These are phyloP conservation scores for Aspergillus coremiiformis DNA, from an alignment of 495 filamentous ascomycete species.

Conservation along the genomic window DNA sequence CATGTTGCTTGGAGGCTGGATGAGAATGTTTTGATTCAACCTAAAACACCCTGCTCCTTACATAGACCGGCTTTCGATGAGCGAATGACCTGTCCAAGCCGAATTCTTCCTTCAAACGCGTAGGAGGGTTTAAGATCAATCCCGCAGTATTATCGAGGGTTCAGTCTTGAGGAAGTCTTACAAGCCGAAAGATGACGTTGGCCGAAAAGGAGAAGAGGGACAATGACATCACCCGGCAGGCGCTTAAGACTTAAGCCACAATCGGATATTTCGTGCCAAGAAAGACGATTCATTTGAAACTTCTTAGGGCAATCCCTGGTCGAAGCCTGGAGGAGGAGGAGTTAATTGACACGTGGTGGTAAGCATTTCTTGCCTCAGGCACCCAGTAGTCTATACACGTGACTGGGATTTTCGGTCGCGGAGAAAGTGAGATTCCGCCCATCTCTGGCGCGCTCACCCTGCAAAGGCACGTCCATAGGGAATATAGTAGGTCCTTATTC, in stretches of 20 bases:
- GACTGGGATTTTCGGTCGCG: conserved; percentile 7
- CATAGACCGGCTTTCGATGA: background rate
- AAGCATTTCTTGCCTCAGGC: background rate
- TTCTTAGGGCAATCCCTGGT: conserved; percentile 5
- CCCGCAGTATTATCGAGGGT: background rate
- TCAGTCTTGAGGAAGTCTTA: background rate
- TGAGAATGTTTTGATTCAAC: conserved; percentile 1
- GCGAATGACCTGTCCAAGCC: background rate
- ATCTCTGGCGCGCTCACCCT: conserved; percentile 11
- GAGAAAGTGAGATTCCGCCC: conserved; percentile 14
- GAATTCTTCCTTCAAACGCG: background rate
- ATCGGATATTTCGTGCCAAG: background rate
- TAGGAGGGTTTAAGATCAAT: background rate
- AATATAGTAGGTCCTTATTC: background rate
- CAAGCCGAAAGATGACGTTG: conserved; percentile 14
- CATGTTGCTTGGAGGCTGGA: background rate
- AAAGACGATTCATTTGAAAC: too few species aligned
- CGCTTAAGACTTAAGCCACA: background rate
- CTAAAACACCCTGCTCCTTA: background rate
- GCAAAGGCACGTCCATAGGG: conserved; percentile 7
- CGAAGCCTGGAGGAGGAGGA: background rate
- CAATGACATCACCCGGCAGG: conserved; percentile 18
- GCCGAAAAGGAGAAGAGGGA: conserved; percentile 1
- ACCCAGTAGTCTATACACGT: conserved; percentile 10
- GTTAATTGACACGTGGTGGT: background rate